Evolutionary conservation across 495 filamentous ascomycete species (phyloP), one percentile per base, ranked within the genome.

Genomic region (Penicillium ochrochloron): DNA sequence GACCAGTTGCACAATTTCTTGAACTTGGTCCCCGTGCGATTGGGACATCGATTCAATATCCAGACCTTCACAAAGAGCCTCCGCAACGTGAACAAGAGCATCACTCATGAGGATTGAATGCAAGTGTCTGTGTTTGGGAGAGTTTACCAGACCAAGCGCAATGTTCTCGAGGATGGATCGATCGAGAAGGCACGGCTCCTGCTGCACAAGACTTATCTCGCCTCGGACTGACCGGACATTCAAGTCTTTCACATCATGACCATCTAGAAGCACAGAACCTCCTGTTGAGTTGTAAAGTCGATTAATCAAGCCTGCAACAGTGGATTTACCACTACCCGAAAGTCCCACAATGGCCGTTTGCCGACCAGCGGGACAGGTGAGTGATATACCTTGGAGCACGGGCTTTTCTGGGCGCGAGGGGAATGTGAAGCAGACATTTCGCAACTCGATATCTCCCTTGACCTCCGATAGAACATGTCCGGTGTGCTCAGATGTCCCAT

Each of bases 281-380:
- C 73, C 59, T 4, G 60, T 70, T 8, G 78, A 67, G 65, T 81
- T 76, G 53, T 82, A 82, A 41, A 88, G 73, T 15, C 87, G 77
- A 37, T 80, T 75, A 2, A 86, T 64, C 17, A 90, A 66, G 5
- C 80, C 80, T 0, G 82, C 81, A 27, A 90, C 76, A 9, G 88
- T 91, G 1, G 86, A 88, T 67, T 92, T 92, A 9, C 89, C 89
- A 59, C 83, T 85, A 1, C 89, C 89, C 14, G 88, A 90, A 14
- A 86, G 72, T 7, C 89, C 89, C 2, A 91, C 85, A 29, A 92
- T 80, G 0, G 87, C 89, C 1, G 88, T 88, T 41, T 80, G 76
- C 63, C 86, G 83, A 46, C 81, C 82, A 9, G 83, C 78, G 11
- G 82, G 80, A 15, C 65, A 66, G n/a, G 34, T 31, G n/a, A 70